Evolutionary conservation across 2,329 filamentous ascomycete genomes (phyloP), one percentile per base, ranked within the genome.

Genomic region (Microcyclosporella mali): DNA sequence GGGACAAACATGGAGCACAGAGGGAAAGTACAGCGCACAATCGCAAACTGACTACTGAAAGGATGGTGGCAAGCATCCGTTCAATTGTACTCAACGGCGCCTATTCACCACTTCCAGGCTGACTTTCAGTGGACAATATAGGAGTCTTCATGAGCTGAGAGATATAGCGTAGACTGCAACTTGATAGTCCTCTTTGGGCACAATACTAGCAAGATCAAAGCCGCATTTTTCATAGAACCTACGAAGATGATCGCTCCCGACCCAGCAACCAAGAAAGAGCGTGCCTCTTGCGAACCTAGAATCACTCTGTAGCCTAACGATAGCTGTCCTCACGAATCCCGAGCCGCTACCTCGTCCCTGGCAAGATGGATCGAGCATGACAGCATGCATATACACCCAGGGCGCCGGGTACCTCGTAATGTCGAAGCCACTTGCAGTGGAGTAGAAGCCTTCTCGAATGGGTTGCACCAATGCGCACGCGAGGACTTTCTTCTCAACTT

Each of bases 191-290:
- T 41, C 21, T 17, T 51, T 32, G 4, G 40, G 31, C 8, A 51
- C 27, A n/a, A 33, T 29, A 16, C 41, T 34, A 15, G 38, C 43
- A 19, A 46, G 45, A 2, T 21, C 21, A n/a, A 51, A 45, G 11
- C 38, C 40, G 16, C 25, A 15, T 12, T 36, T 29, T 6, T 16
- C 33, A 28, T 48, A 48, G 30, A 51, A 51, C 4, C 17, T 40
- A 18, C 41, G 35, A n/a, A 46, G 32, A 31, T 44, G 46, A 6
- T 36, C 14, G 11, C 48, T 48, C 6, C 45, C 48, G 31, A 46
- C 48, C 40, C 43, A 48, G 27, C 48, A 48, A 19, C 46, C 40
- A 11, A 48, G 33, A 16, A 46, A 40, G 10, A 49, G 35, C 4
- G 40, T 48, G 9, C 48, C 48, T 9, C n/a, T 12, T 25, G 6